Percentiles rank a stretch among this genome's conserved stretches.
These are phyloP conservation scores for Arctium minus DNA, from an alignment of 129 eudicot species.

Conservation along the genomic window DNA sequence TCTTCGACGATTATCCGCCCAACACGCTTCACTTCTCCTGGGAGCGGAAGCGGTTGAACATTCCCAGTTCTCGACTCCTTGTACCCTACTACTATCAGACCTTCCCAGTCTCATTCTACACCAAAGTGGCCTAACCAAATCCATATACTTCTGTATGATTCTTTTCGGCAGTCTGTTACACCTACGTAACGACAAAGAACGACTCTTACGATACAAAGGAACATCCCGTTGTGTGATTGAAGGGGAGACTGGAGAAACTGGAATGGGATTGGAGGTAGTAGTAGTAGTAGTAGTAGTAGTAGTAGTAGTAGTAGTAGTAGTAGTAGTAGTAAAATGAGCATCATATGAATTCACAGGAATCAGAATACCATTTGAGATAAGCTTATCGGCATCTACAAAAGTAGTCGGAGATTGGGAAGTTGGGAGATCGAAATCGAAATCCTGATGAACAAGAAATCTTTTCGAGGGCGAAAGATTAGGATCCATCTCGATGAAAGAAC, in stretches of 20 bases:
- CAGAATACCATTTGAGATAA: slow-evolving; percentile 55
- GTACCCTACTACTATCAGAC: slow-evolving; percentile 36
- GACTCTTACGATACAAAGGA: slow-evolving; percentile 29
- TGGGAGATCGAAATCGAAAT: slow-evolving; percentile 54
- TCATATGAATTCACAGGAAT: slow-evolving; percentile 29
- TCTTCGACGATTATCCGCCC: slow-evolving; percentile 57
- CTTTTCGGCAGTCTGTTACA: slow-evolving; percentile 48
- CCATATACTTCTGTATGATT: slow-evolving; percentile 50
- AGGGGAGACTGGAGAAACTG: slow-evolving; percentile 6
- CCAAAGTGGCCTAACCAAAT: slow-evolving; percentile 44
- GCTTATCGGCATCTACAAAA: slow-evolving; percentile 63
- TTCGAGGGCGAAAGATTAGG: slow-evolving; percentile 74
- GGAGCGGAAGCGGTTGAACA: slow-evolving; percentile 39
- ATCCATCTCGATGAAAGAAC: slow-evolving; percentile 91
- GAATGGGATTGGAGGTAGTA: slow-evolving; percentile 2
- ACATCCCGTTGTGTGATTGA: slow-evolving; percentile 18
- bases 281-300: not conserved
- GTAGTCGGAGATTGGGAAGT: slow-evolving; percentile 32
- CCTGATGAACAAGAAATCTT: slow-evolving; percentile 53
- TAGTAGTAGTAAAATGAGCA: not conserved
- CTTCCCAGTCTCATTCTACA: slow-evolving; percentile 35
- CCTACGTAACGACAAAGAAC: slow-evolving; percentile 50
- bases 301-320: not conserved
- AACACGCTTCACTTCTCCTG: slow-evolving; percentile 44
- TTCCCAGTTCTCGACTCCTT: slow-evolving; percentile 31